Percentiles rank a stretch among this genome's conserved stretches.
These are phyloP conservation scores for Gloeophyllum trabeum DNA, from an alignment of 768 basidiomycete species.

Conservation along the genomic window DNA sequence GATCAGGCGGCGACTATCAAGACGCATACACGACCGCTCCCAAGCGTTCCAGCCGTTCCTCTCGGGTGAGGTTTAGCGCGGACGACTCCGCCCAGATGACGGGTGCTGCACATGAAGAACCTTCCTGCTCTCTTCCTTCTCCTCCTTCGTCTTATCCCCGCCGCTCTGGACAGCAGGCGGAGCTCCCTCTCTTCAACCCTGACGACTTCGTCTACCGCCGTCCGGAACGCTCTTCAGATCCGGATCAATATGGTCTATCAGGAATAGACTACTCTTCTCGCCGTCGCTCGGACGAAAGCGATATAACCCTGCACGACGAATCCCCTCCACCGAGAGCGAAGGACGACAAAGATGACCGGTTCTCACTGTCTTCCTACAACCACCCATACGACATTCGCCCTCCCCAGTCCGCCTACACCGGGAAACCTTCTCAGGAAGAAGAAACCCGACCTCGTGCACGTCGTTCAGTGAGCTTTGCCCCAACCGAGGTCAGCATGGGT, in stretches of 20 bases:
- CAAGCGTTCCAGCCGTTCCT: neutral
- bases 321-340: neutral
- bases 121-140: neutral
- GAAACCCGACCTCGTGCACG: constrained; percentile 11
- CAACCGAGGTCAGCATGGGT: constrained; percentile 13
- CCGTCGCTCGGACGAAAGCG: neutral
- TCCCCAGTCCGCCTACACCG: constrained; percentile 30
- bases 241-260: too few species aligned
- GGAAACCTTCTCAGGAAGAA: constrained; percentile 7
- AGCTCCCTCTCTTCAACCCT: neutral
- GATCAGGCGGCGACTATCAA: too few species aligned
- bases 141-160: neutral
- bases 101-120: neutral
- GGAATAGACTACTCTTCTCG: neutral
- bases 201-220: neutral
- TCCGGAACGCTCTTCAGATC: too few species aligned
- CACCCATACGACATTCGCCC: constrained; percentile 53
- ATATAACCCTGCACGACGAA: neutral
- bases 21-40: too few species aligned
- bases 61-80: neutral
- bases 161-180: neutral
- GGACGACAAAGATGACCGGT: constrained; percentile 21
- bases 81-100: neutral
- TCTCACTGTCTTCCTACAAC: constrained; percentile 41
- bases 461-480: constrained; percentile 30